A percentile compares a stretch with the other conserved stretches of the same genome.
phyloP scores from a whole-genome alignment of 768 basidiomycete genomes.

The Paxillus rubicundulus region DNA sequence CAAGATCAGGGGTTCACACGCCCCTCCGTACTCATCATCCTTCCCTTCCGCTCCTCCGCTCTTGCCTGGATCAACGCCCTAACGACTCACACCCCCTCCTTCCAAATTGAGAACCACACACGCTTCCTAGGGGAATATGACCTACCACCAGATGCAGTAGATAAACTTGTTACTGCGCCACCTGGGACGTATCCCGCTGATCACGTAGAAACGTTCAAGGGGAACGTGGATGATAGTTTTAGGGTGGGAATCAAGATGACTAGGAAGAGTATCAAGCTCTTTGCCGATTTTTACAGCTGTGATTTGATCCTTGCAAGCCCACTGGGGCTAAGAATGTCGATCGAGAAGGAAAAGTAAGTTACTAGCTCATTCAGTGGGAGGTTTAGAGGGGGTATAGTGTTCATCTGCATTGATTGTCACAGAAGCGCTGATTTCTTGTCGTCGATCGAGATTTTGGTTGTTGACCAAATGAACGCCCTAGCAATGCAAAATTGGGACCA shows the following conservation, averaged over 20 bases:
- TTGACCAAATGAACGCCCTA: slow-evolving; percentile 90
- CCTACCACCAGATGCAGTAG: slow-evolving; percentile 72
- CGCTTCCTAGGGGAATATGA: slow-evolving; percentile 84
- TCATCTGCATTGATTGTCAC: neutral
- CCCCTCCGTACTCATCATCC: slow-evolving; percentile 86
- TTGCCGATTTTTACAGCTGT: slow-evolving; percentile 84
- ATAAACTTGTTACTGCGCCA: slow-evolving; percentile 74
- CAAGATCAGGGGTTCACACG: slow-evolving; percentile 99
- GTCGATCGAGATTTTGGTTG: slow-evolving; percentile 86
- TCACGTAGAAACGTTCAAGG: slow-evolving; percentile 90
- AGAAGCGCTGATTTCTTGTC: slow-evolving; percentile 90
- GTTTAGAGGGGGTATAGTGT: neutral
- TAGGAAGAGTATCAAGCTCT: slow-evolving; percentile 87
- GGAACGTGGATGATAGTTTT: slow-evolving; percentile 97
- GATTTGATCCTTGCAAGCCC: slow-evolving; percentile 95
- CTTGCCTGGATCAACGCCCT: slow-evolving; percentile 80
- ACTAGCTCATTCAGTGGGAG: neutral
- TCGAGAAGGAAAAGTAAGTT: slow-evolving; percentile 90
- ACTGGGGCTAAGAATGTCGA: slow-evolving; percentile 82
- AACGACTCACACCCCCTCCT: slow-evolving; percentile 69
- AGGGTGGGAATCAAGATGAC: slow-evolving; percentile 91
- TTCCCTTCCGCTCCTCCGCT: slow-evolving; percentile 91
- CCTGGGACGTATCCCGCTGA: slow-evolving; percentile 80
- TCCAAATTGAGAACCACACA: slow-evolving; percentile 84
- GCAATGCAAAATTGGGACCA: slow-evolving; percentile 99